These are phyloP conservation scores for Cryomyces minteri DNA, from an alignment of 495 filamentous ascomycete genomes.

Conservation along the genomic window DNA sequence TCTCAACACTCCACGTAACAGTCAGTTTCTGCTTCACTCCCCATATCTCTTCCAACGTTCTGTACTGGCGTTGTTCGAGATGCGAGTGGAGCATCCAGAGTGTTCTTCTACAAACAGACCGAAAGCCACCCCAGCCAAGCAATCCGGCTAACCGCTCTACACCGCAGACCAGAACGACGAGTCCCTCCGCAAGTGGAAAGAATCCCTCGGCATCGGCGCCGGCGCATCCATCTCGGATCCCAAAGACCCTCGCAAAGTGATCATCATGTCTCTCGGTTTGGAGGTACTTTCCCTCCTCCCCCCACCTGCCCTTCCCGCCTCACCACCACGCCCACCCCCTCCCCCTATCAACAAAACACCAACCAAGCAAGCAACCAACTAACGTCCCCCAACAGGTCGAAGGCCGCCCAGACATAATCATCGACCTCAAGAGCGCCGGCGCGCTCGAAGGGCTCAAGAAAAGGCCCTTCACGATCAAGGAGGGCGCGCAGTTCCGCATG, in stretches of 20 bases:
- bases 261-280: conserved; percentile 79
- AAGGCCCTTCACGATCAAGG: conserved; percentile 93
- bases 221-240: conserved; percentile 37
- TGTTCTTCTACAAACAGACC: not conserved
- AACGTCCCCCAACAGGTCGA: conserved; percentile 21
- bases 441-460: conserved; percentile 57
- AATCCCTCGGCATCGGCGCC: conserved; percentile 64
- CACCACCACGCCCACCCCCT: no score
- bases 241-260: conserved; percentile 61
- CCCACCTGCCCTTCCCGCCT: not conserved
- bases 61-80: no score
- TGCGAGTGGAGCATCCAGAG: no score
- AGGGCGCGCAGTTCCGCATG: conserved; percentile 82
- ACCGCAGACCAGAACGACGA: conserved; percentile 54
- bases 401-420: conserved; percentile 64
- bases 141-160: no score
- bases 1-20: no score
- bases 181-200: conserved; percentile 91
- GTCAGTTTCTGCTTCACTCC: no score
- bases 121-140: not conserved
- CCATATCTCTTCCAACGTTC: no score
- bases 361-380: not conserved
- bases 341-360: not conserved
- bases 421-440: conserved; percentile 52
- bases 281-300: conserved; percentile 21